Evolutionary conservation across 2,329 filamentous ascomycete genomes (phyloP), one percentile per base, ranked within the genome.

Genomic region (Fusarium sp.): DNA sequence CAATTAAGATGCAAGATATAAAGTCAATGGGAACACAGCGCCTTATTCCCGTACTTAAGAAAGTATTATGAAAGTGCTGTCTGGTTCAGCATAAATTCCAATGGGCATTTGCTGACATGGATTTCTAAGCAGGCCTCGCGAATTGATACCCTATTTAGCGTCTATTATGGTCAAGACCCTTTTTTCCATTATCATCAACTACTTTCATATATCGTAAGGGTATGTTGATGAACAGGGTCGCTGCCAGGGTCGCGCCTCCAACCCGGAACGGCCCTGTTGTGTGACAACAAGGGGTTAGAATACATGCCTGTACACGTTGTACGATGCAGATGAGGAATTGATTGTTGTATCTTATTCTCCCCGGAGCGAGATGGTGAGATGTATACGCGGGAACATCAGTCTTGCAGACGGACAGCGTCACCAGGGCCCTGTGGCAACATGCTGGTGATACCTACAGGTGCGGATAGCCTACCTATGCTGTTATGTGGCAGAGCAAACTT

Each of bases 1-100:
- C 65, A 64, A 75, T 71, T 35, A 44, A 60, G 20, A 75, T 76
- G 75, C 70, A 75, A 67, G 75, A 75, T 74, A 73, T 71, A 64
- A 67, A 74, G 64, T 65, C 60, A 69, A 64, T 45, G 60, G 69
- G 56, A 60, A 49, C 56, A 75, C 74, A 76, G 67, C 60, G 62
- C 58, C 70, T 54, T 50, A 64, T 63, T 49, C 44, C 44, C 23
- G 48, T 23, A 37, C n/a, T 53, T 30, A n/a, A 30, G 27, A 48
- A 60, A 33, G 50, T 32, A 30, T 35, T 45, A 52, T 35, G 44
- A 50, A 44, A 26, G 14, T 53, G 33, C 30, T 60, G 27, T 32
- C 20, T 57, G 38, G 26, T 14, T 49, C 35, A 52, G 49, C 35
- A 37, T 50, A 27, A 38, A 44, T 33, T 27, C 54, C 13, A 37